A percentile compares a stretch with the other conserved stretches of the same genome.
These are phyloP conservation scores for Trypanosoma scelopori DNA, from an alignment of 208 protist genomes.

Conservation along the genomic window DNA sequence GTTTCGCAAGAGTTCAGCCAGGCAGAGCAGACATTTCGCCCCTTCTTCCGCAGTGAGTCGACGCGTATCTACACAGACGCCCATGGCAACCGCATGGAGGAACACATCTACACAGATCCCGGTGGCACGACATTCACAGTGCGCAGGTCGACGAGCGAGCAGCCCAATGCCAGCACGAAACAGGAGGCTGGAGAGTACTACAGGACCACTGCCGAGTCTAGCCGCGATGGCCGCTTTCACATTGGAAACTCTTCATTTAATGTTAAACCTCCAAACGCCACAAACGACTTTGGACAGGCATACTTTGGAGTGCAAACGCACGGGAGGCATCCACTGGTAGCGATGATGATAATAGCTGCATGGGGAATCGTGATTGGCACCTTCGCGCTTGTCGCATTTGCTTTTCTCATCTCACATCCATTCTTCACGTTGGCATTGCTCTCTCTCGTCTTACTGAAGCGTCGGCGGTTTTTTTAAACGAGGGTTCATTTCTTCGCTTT, in stretches of 20 bases:
- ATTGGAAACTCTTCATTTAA: slow-evolving; percentile 58
- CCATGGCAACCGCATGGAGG: slow-evolving; percentile 84
- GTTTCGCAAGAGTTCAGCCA: slow-evolving; percentile 42
- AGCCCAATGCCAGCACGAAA: slow-evolving; percentile 75
- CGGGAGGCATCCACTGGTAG: slow-evolving; percentile 60
- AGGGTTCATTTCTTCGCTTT: too few species aligned
- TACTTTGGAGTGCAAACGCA: slow-evolving; percentile 74
- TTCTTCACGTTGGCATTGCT: slow-evolving; percentile 62
- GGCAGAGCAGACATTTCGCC: slow-evolving; percentile 51
- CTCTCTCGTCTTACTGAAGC: slow-evolving; percentile 51
- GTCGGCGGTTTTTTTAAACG: slow-evolving; percentile 37
- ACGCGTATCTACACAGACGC: slow-evolving; percentile 62
- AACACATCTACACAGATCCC: slow-evolving; percentile 68
- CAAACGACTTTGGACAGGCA: slow-evolving; percentile 64
- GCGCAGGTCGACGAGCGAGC: slow-evolving; percentile 50
- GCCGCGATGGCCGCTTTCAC: slow-evolving; percentile 55
- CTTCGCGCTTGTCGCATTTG: slow-evolving; percentile 42
- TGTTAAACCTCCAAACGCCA: slow-evolving; percentile 29
- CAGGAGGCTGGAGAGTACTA: slow-evolving; percentile 63
- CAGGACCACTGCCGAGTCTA: slow-evolving; percentile 34
- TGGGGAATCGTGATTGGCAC: slow-evolving; percentile 69
- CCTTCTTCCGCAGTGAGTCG: slow-evolving; percentile 58
- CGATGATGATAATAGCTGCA: slow-evolving; percentile 60
- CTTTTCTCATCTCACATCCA: slow-evolving; percentile 66
- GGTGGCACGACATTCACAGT: slow-evolving; percentile 70